These are phyloP conservation scores for Gossypium sturtianum DNA, from an alignment of 345 rosid species.

Conservation along the genomic window DNA sequence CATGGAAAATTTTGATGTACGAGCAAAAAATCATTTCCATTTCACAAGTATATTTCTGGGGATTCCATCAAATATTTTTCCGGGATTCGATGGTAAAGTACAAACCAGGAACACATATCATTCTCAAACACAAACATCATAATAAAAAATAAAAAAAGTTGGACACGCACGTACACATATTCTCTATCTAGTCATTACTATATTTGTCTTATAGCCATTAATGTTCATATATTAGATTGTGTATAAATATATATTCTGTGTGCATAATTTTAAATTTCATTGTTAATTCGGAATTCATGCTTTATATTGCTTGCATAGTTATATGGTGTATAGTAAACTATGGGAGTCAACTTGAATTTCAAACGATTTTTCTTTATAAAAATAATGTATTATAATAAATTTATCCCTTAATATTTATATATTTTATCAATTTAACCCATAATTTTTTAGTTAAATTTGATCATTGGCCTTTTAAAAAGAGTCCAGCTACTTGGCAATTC, in stretches of 20 bases:
- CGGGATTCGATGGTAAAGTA: not conserved
- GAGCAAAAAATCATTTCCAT: not conserved
- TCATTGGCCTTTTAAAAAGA: too few relatives aligned
- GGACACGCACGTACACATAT: not conserved
- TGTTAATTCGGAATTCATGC: too few relatives aligned
- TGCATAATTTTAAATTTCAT: too few relatives aligned
- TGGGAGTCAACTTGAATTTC: too few relatives aligned
- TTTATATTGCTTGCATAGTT: too few relatives aligned
- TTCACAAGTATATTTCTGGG: not conserved
- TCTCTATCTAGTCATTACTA: not conserved
- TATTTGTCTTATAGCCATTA: not conserved
- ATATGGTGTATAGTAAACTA: too few relatives aligned
- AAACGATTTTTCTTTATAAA: too few relatives aligned
- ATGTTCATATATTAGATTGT: not conserved
- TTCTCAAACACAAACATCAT: not conserved
- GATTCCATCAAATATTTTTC: not conserved
- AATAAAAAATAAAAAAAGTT: not conserved
- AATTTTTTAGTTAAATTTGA: too few relatives aligned
- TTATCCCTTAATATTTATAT: too few relatives aligned
- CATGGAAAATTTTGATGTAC: not conserved
- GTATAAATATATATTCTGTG: too few relatives aligned
- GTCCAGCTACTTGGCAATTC: rapidly evolving
- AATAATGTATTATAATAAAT: too few relatives aligned
- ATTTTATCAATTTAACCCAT: too few relatives aligned
- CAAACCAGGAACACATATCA: not conserved